A percentile compares a stretch with the other conserved stretches of the same genome.
Conservation (phyloP, 164 flowering plant species). For the Macadamia integrifolia region DNA sequence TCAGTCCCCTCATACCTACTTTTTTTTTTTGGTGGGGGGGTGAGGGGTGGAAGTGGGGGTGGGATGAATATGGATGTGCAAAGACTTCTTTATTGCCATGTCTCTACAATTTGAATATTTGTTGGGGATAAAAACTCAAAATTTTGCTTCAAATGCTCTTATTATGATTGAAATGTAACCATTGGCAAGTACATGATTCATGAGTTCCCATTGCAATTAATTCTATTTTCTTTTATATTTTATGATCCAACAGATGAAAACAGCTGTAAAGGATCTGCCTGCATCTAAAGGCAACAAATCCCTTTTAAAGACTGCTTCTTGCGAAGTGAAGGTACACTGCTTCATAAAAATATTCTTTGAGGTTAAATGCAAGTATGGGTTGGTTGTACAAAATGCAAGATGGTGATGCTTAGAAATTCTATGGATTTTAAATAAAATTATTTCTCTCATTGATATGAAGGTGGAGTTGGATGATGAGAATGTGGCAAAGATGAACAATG, state of each 20-base stretch:
- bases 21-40: too few species aligned
- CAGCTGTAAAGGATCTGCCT: constrained; percentile 23
- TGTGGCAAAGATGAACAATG: constrained; percentile 18
- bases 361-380: not conserved
- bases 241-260: constrained; percentile 29
- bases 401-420: not conserved
- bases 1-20: not conserved
- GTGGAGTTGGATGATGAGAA: constrained; percentile 36
- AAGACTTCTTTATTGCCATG: too few species aligned
- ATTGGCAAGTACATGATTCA: not conserved
- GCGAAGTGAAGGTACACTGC: constrained; percentile 41
- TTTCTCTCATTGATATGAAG: constrained; percentile 6
- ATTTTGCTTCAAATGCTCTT: too few species aligned
- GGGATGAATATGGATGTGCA: too few species aligned
- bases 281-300: constrained; percentile 29
- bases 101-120: too few species aligned
- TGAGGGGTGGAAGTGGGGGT: too few species aligned
- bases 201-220: not conserved
- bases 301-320: constrained; percentile 19
- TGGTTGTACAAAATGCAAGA: constrained; percentile 1
- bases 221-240: not conserved
- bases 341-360: not conserved
- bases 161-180: not conserved
- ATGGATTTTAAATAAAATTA: not conserved
- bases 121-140: too few species aligned